Base-by-base conservation (phyloP, 2,329 filamentous ascomycete species). In the Neocucurbitaria cava region DNA sequence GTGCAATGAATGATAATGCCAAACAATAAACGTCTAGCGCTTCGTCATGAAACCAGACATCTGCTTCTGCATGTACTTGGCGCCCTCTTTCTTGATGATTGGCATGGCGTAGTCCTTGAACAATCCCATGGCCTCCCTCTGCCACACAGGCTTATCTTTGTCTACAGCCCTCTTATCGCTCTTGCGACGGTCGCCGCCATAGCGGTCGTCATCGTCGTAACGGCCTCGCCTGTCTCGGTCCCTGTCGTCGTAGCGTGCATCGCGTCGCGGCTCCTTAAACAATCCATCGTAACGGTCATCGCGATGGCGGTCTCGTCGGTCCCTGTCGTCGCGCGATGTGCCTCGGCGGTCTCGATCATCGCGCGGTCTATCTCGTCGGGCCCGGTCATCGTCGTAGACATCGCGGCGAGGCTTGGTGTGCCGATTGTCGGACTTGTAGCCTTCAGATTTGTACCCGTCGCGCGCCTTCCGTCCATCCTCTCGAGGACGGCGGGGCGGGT, bases 31-130 rank as follows among this genome's bases (percentile, higher is more conserved):
- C 3, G 11, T 17, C 57, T 42, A 59, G 23, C 61, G 57, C 51
- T 61, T 66, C 18, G 56, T 52, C 24, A 66, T 55, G 4, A 67
- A 56, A 31, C 57, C 54, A 4, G 63, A 61, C 49, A 71, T 60
- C 54, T 74, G 66, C 61, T 69, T 71, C 24, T 63, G 56, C 13
- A 74, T 54, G 38, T 68, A 70, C 52, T 69, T 73, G 13, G 60
- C 62, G 5, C 71, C 71, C 49, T 74, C 69, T 5, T 59, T 61
- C 58, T 74, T 74, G 58, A 74, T 73, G 5, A 70, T 59, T 0
- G 71, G 71, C 23, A 74, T 48, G 2, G 71, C 71, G 36, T 74
- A 74, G 11, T 68, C 56, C 39, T 63, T 70, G 53, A 74, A 74
- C 64, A 73, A 66, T 43, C 58, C 54, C 59, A 70, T 60, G 1